phyloP scores from a whole-genome alignment of 352 stramenopile genomes.

The Phytophthora colocasiae region DNA sequence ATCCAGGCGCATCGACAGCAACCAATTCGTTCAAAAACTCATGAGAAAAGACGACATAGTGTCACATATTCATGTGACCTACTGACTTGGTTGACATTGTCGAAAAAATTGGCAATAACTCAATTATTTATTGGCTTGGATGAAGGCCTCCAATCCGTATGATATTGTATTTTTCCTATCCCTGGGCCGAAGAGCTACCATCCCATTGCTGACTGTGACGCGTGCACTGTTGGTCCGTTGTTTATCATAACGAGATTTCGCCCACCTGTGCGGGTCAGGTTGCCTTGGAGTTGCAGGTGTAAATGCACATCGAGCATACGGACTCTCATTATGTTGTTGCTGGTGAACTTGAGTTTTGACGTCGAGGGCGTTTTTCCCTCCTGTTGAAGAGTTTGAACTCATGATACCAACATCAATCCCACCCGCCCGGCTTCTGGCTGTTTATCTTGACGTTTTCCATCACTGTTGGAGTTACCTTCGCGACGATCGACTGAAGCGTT shows the following conservation, averaged over 20 bases:
- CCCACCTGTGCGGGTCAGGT: constrained; percentile 23
- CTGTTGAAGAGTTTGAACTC: background rate
- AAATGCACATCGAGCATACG: constrained; percentile 18
- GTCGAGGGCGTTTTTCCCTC: constrained; percentile 13
- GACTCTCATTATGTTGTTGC: constrained; percentile 12
- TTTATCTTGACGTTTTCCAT: constrained; percentile 19
- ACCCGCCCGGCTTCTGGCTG: constrained; percentile 17
- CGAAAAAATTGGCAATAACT: too few species aligned
- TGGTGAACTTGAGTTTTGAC: constrained; percentile 21
- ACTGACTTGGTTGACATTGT: too few species aligned
- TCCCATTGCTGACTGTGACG: constrained; percentile 31
- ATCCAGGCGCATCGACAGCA: too few species aligned
- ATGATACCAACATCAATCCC: constrained; percentile 13
- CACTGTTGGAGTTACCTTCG: constrained; percentile 15
- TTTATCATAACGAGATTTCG: constrained; percentile 54
- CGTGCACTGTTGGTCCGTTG: constrained; percentile 25
- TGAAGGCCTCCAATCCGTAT: too few species aligned
- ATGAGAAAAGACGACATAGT: too few species aligned
- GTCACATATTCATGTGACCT: too few species aligned
- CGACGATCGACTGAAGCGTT: background rate
- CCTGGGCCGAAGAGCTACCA: constrained; percentile 37
- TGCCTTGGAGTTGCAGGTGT: constrained; percentile 23
- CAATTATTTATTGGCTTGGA: too few species aligned
- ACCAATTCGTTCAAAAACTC: too few species aligned
- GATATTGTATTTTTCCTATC: too few species aligned